Base-by-base conservation (phyloP, 768 basidiomycete genomes). In the Boletus subparvulus region DNA sequence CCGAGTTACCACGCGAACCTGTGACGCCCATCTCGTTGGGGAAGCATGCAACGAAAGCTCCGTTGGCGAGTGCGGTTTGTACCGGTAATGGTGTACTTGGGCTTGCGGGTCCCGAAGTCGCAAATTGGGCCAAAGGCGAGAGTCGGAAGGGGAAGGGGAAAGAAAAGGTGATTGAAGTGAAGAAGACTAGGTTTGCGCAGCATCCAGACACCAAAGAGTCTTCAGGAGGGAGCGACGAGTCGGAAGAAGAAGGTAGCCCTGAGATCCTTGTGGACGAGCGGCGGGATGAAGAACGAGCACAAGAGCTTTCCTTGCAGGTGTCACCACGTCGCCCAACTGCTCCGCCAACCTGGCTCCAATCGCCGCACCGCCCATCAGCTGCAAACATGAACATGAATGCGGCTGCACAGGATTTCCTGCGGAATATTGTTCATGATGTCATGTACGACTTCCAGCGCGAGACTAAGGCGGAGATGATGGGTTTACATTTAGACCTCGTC, bases 371-470 rank as follows among this genome's bases (percentile, higher is more conserved):
- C 50, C 75, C 67, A 26, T 55, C 62, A 4, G 6, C 55, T 13
- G 49, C 60, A 11, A 61, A 59, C 47, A 56, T 67, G 42, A 70
- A 65, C 55, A 74, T 63, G 60, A 68, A 66, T 37, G 69, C 65
- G 2, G 66, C 71, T 12, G 71, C 66, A 63, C 84, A 88, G 47
- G 84, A 86, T 40, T 75, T 90, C 28, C 69, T 91, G 56, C 81
- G 83, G 52, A 77, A 77, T 24, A 82, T 89, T 52, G 80, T 91
- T 50, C 78, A 80, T 44, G 88, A 90, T 52, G 85, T 83, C 55
- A 83, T 91, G 83, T 82, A 78, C 60, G 89, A 91, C 60, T 87
- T 83, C 64, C 86, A 85, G 67, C 76, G 78, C 59, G 87, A 90
- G 68, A 84, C 82, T 24, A 79, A 81, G 63, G 77, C 81, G n/a